phyloP scores from a whole-genome alignment of 352 stramenopile species.

The Vaucheria bursata region DNA sequence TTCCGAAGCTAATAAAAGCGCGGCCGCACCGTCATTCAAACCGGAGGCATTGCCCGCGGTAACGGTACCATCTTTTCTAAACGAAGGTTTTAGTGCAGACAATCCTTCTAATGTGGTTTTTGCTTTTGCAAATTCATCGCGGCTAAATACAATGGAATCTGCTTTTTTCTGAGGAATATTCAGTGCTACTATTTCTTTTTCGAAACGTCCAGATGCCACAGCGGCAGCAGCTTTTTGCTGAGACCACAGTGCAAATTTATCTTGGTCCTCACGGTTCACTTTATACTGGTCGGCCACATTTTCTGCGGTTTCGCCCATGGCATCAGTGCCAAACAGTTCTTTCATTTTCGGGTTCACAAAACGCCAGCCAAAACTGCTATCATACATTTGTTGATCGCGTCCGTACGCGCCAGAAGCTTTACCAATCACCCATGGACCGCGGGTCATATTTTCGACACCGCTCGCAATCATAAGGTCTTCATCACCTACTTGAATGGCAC shows the following conservation, averaged over 20 bases:
- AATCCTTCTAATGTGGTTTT: constrained; percentile 42
- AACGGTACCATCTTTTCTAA: constrained; percentile 49
- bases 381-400: not conserved
- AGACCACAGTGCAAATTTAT: constrained; percentile 40
- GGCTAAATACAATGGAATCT: constrained; percentile 19
- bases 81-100: constrained; percentile 41
- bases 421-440: not conserved
- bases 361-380: constrained; percentile 14
- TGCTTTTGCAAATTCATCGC: constrained; percentile 47
- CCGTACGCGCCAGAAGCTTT: constrained; percentile 1
- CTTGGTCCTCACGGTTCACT: not conserved
- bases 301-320: not conserved
- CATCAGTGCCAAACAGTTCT: not conserved
- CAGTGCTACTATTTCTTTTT: constrained; percentile 71
- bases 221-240: constrained; percentile 62
- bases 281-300: not conserved
- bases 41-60: constrained; percentile 53
- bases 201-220: constrained; percentile 63
- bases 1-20: constrained; percentile 67
- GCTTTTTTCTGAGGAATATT: constrained; percentile 18
- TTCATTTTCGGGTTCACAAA: constrained; percentile 12
- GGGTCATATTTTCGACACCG: constrained; percentile 13
- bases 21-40: constrained; percentile 72
- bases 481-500: not conserved
- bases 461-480: constrained; percentile 1